These are phyloP conservation scores for Miamiensis avidus DNA, from an alignment of 169 alveolate genomes.

Conservation along the genomic window DNA sequence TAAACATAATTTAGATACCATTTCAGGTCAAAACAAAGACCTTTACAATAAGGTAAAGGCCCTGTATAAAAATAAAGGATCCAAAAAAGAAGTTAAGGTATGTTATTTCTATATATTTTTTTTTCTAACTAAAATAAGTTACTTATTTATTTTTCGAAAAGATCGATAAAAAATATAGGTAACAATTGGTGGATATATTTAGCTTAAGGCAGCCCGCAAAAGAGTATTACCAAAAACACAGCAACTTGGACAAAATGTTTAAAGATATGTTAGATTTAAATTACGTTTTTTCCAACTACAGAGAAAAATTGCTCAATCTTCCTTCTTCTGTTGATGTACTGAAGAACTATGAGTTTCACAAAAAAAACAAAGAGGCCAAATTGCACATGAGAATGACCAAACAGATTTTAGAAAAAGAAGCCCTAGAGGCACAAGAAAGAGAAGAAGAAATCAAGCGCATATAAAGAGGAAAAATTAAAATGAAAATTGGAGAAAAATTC, in stretches of 20 bases:
- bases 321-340: not conserved
- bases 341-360: not conserved
- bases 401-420: too few species aligned
- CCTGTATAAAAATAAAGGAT: not conserved
- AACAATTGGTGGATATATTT: constrained; percentile 26
- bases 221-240: constrained; percentile 43
- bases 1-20: constrained; percentile 38
- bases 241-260: constrained; percentile 38
- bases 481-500: not conserved
- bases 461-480: not conserved
- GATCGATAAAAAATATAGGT: not conserved
- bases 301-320: constrained; percentile 34
- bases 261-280: constrained; percentile 48
- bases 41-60: constrained; percentile 5
- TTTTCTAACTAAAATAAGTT: not conserved
- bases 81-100: constrained; percentile 14
- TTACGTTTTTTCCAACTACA: constrained; percentile 25
- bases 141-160: not conserved
- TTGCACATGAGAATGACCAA: not conserved
- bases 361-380: not conserved
- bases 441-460: not conserved
- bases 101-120: too few species aligned
- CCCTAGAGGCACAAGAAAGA: not conserved
- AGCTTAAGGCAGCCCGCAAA: constrained; percentile 38
- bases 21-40: constrained; percentile 22